A percentile compares a stretch with the other conserved stretches of the same genome.
phyloP scores from a whole-genome alignment of 345 rosid genomes.

The Rhizophora mangle region DNA sequence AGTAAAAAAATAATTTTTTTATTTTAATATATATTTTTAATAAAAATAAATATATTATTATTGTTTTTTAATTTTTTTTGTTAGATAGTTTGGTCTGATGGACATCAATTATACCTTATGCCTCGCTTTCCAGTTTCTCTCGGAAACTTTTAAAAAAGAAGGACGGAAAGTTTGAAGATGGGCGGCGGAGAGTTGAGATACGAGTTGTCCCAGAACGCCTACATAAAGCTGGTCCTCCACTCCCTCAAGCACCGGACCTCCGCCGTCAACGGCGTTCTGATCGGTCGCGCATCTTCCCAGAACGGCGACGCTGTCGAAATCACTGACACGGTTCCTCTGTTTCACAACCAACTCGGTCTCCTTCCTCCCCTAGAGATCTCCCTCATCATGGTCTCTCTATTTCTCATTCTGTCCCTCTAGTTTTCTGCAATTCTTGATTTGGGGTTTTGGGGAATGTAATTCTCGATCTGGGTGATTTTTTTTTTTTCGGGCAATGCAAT shows the following conservation, averaged over 20 bases:
- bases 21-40: no score
- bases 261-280: slow-evolving; percentile 85
- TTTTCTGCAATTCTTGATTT: background rate
- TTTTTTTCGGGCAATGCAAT: no score
- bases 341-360: slow-evolving; percentile 81
- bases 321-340: slow-evolving; percentile 82
- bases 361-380: slow-evolving; percentile 97
- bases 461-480: no score
- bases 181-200: slow-evolving; percentile 58
- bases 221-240: slow-evolving; percentile 84
- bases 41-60: no score
- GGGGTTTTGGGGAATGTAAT: no score
- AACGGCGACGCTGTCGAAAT: slow-evolving; percentile 53
- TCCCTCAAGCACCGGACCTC: slow-evolving; percentile 68
- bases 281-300: slow-evolving; percentile 43
- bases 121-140: no score
- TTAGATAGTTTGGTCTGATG: no score
- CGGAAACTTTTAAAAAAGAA: no score
- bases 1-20: no score
- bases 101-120: no score
- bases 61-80: no score
- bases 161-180: no score
- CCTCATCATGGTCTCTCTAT: slow-evolving; percentile 56
- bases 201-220: slow-evolving; percentile 80
- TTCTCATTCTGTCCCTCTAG: background rate